Conservation (phyloP, 306 rosid species). For the Myrica gale region DNA sequence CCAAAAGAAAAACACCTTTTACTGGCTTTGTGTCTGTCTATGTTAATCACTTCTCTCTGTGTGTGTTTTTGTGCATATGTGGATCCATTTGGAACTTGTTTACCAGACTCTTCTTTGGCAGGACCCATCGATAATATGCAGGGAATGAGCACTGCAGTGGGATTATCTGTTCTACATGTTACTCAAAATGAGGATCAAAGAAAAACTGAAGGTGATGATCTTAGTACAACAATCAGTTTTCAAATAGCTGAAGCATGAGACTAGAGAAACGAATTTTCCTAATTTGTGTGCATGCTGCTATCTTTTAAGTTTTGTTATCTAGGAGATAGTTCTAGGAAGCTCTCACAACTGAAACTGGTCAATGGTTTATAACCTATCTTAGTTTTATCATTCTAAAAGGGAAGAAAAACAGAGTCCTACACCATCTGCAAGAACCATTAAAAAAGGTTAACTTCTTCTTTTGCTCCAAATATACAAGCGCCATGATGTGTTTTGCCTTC, state of each 20-base stretch:
- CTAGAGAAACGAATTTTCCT: slow-evolving; percentile 30
- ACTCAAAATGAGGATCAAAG: slow-evolving; percentile 31
- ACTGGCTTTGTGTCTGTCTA: too few relatives aligned
- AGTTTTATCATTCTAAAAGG: slow-evolving; percentile 8
- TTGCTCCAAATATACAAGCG: slow-evolving; percentile 3
- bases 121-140: slow-evolving; percentile 37
- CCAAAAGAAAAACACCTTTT: too few relatives aligned
- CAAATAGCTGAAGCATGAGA: slow-evolving; percentile 30
- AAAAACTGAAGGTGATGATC: slow-evolving; percentile 26
- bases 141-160: slow-evolving; percentile 25
- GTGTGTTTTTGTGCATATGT: too few relatives aligned
- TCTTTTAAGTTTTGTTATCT: slow-evolving; percentile 11
- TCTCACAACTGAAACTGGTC: neutral
- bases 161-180: slow-evolving; percentile 21
- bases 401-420: neutral
- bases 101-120: slow-evolving; percentile 25
- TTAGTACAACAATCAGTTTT: slow-evolving; percentile 24
- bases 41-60: too few relatives aligned
- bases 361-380: slow-evolving; percentile 7
- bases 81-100: too few relatives aligned
- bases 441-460: neutral
- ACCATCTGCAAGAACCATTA: neutral
- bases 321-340: slow-evolving; percentile 18
- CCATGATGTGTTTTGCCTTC: neutral
- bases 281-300: slow-evolving; percentile 39